Conservation (phyloP, 257 asterid genomes). For the Anisodus tanguticus region DNA sequence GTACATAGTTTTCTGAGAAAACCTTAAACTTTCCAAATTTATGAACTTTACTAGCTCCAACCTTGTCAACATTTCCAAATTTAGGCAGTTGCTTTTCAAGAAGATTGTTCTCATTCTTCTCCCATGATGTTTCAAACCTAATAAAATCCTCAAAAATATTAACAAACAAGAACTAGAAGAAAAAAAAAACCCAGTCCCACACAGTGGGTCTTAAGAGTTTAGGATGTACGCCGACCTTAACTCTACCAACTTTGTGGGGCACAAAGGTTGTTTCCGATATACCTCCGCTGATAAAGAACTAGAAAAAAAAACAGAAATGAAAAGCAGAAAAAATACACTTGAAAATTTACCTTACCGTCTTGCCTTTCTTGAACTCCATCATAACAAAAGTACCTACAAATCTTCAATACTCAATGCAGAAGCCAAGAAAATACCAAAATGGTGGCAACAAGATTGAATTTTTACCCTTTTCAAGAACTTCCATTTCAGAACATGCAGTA, state of each 20-base stretch:
- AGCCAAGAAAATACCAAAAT: slow-evolving; percentile 21
- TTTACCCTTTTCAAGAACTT: neutral
- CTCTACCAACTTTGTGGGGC: too few relatives aligned
- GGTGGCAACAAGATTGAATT: slow-evolving; percentile 23
- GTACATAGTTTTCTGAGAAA: slow-evolving; percentile 65
- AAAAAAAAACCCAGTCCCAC: neutral
- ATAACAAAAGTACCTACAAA: neutral
- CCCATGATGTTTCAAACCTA: slow-evolving; percentile 70
- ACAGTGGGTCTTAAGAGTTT: too few relatives aligned
- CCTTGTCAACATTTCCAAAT: slow-evolving; percentile 47
- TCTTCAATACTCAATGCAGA: slow-evolving; percentile 24
- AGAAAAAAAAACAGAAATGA: neutral
- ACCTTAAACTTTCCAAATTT: slow-evolving; percentile 66
- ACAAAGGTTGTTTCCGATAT: too few relatives aligned
- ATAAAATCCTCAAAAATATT: slow-evolving; percentile 24
- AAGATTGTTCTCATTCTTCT: slow-evolving; percentile 47
- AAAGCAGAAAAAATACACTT: neutral
- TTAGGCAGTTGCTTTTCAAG: slow-evolving; percentile 51
- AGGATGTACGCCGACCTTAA: too few relatives aligned
- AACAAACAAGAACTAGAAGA: neutral
- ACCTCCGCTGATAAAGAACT: neutral
- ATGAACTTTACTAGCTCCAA: slow-evolving; percentile 35
- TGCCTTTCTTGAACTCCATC: slow-evolving; percentile 68
- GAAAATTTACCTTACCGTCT: slow-evolving; percentile 57
- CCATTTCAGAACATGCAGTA: slow-evolving; percentile 17